Base-by-base conservation (phyloP, 805 yeast genomes). In the Jamesozyma gamospora region DNA sequence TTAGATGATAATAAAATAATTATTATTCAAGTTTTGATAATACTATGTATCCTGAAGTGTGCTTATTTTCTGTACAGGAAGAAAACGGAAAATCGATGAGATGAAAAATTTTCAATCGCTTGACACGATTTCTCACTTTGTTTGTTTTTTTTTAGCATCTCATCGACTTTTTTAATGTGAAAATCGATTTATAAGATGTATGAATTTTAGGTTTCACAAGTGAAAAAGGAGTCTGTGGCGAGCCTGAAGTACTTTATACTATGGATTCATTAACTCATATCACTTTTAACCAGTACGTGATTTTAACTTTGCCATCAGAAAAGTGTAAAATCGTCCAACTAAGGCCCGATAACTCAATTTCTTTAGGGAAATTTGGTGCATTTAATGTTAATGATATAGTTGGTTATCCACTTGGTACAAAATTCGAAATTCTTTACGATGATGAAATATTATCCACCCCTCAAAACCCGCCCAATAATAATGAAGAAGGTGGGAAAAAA, bases 281-380 rank as follows among this genome's bases (percentile, higher is more conserved):
- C 6, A 42, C 41, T 24, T 47, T 45, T 39, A 53, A 52, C 43
- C 62, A 54, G 47, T 60, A 52, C 52, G 85, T 75, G 9, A 61
- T 90, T 50, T 59, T 92, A 28, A 71, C 81, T 39, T 67, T 87
- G 42, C 97, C 97, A 0, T 85, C 96, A 2, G 83, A 79, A 38
- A 82, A 83, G 41, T 59, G 78, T 53, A 80, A 84, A 55, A 70
- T 88, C 30, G 76, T 82, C n/a, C 75, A 79, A 49, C 64, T 88
- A 43, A 71, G 69, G 36, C 69, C 74, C 3, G 77, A 73, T 26
- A 76, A 79, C 0, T 57, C 72, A 10, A 71, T 92, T 15, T 75
- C 77, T 40, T 68, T 92, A 47, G 98, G 98, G 2, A 90, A 92
- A 57, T 92, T 90, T 61, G 99, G 99, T 15, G 68, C 81, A 0